Evolutionary conservation across 257 asterid genomes (phyloP), one percentile per base, ranked within the genome.

Genomic region (Eustoma russellianum): DNA sequence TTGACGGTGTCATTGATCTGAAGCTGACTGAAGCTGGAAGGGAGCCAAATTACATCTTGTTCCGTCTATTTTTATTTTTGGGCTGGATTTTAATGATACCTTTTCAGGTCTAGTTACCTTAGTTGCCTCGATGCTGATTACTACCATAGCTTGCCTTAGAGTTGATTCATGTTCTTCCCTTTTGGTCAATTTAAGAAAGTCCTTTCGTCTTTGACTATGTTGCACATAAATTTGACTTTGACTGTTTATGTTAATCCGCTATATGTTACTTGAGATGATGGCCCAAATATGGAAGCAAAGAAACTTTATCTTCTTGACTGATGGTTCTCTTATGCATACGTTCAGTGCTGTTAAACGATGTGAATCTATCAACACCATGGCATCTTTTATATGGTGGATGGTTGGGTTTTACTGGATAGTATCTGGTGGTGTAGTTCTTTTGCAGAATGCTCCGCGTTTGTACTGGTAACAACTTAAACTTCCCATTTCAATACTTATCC

Each of bases 341-440:
- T 63, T 57, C 86, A 77, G 93, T 64, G 53, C 72, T 47, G 74
- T 79, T 56, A 90, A 90, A 61, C 74, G 94, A 49, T 90, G 96
- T 62, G 96, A 90, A 70, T 83, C 96, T 48, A 35, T 80, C 59
- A 90, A 90, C 73, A 90, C 98, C 38, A 72, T 90, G 91, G 86
- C 68, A 56, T 90, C 98, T 38, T 85, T 90, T 62, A 4, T 86
- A 47, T 90, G 98, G 96, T 90, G 98, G 98, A 80, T 86, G 66
- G 66, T 79, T 65, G 98, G 98, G 41, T 86, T 90, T 77, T 90
- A 90, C 70, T 90, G 98, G 98, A 83, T 86, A 52, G 74, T 83
- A 74, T 82, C 91, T 11, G 98, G 98, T 33, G 94, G 96, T 30
- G 89, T 81, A 52, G 34, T 63, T 55, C 96, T 90, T 59, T 61